A percentile compares a stretch with the other conserved stretches of the same genome.
phyloP scores from a whole-genome alignment of 148 eudicot genomes.

The Rhododendron simsii region DNA sequence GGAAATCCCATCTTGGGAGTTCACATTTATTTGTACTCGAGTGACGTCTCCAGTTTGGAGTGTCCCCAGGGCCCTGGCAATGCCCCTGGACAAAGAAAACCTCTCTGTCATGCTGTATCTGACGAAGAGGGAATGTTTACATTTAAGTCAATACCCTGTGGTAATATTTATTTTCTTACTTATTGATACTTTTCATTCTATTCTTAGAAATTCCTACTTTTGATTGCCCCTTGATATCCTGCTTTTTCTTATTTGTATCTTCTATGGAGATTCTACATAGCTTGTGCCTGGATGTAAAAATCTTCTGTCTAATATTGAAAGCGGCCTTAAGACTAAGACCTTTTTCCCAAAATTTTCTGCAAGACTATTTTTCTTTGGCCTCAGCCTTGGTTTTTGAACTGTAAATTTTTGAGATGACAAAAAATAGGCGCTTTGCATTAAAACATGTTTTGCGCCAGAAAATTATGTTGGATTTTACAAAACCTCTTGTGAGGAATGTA shows the following conservation, averaged over 20 bases:
- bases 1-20: constrained; percentile 98
- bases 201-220: neutral
- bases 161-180: constrained; percentile 30
- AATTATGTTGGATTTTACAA: neutral
- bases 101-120: constrained; percentile 88
- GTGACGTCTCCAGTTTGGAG: constrained; percentile 64
- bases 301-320: neutral
- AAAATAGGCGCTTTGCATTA: neutral
- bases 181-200: neutral
- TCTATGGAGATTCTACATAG: constrained; percentile 1
- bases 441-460: neutral
- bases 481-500: neutral
- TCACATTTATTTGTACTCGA: constrained; percentile 82
- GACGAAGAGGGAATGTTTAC: constrained; percentile 82
- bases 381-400: neutral
- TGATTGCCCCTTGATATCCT: neutral
- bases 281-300: neutral
- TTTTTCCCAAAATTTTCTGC: neutral
- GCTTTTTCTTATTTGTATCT: neutral
- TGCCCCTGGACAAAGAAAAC: constrained; percentile 62
- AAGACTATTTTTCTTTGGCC: neutral
- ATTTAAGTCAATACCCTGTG: constrained; percentile 84
- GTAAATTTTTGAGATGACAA: neutral
- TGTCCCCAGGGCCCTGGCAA: constrained; percentile 74
- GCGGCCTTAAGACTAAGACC: neutral